These are phyloP conservation scores for Aspergillus leporis DNA, from an alignment of 495 filamentous ascomycete species.

Conservation along the genomic window DNA sequence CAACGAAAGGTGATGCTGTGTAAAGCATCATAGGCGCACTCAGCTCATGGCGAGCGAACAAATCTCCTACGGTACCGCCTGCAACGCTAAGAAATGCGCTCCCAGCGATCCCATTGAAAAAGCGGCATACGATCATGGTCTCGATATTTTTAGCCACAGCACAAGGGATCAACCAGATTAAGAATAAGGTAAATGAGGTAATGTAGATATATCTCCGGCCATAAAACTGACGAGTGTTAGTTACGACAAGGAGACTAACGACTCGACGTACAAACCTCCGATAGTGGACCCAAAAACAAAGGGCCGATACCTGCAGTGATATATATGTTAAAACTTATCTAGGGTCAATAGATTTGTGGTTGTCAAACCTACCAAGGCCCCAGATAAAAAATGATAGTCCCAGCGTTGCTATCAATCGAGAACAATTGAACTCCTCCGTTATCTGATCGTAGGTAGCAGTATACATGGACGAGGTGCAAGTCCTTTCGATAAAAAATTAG, in stretches of 20 bases:
- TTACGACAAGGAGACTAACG: neutral
- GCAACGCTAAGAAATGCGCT: slow-evolving; percentile 88
- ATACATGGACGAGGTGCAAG: slow-evolving; percentile 87
- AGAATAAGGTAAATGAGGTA: slow-evolving; percentile 70
- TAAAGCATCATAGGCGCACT: slow-evolving; percentile 80
- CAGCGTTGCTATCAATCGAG: slow-evolving; percentile 70
- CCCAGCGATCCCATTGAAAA: slow-evolving; percentile 82
- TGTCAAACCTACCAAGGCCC: slow-evolving; percentile 50
- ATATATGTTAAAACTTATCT: slow-evolving; percentile 23
- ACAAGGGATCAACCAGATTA: slow-evolving; percentile 86
- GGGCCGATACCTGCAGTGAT: slow-evolving; percentile 61
- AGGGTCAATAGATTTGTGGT: slow-evolving; percentile 6
- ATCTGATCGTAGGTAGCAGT: slow-evolving; percentile 84
- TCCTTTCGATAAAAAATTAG: slow-evolving; percentile 51
- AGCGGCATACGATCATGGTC: slow-evolving; percentile 81
- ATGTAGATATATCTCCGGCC: slow-evolving; percentile 86
- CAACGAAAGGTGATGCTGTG: slow-evolving; percentile 73
- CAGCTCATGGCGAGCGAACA: slow-evolving; percentile 77
- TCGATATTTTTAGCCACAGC: slow-evolving; percentile 81
- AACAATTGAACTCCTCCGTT: slow-evolving; percentile 69
- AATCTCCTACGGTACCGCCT: slow-evolving; percentile 87
- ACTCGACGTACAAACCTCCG: slow-evolving; percentile 43
- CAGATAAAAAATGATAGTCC: slow-evolving; percentile 80
- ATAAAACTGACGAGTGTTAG: slow-evolving; percentile 71
- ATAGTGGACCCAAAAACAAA: slow-evolving; percentile 67